These are phyloP conservation scores for Glaciozyma antarctica DNA, from an alignment of 768 basidiomycete species.

Conservation along the genomic window DNA sequence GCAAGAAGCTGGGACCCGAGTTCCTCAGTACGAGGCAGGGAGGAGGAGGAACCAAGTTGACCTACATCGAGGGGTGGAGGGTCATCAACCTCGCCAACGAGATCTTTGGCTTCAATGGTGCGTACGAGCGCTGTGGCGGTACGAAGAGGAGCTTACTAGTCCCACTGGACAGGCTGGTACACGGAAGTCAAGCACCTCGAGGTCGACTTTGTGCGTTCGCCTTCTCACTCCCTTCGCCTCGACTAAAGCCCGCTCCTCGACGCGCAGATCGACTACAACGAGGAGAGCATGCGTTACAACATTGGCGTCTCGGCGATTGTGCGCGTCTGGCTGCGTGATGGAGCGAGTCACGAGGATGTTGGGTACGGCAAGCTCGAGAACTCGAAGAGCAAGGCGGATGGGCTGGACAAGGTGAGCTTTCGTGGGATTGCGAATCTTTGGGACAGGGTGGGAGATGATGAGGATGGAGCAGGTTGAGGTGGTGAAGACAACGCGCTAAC, in stretches of 20 bases:
- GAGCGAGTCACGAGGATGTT: conserved; percentile 82
- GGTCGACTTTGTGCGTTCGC: conserved; percentile 38
- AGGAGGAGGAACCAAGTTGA: conserved; percentile 67
- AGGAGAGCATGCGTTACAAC: conserved; percentile 55
- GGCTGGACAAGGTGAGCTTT: conserved; percentile 72
- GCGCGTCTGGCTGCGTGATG: conserved; percentile 76
- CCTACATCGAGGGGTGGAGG: conserved; percentile 96
- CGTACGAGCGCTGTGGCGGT: background rate
- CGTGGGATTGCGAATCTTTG: background rate
- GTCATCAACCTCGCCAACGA: conserved; percentile 97
- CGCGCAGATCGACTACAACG: conserved; percentile 59
- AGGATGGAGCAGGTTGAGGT: no score
- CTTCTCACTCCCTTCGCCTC: background rate
- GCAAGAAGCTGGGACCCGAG: conserved; percentile 86
- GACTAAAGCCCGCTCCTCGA: background rate
- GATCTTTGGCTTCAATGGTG: conserved; percentile 95
- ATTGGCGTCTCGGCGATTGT: conserved; percentile 78
- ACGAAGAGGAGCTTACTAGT: background rate
- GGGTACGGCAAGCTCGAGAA: conserved; percentile 86
- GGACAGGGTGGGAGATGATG: no score
- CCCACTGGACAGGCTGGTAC: conserved; percentile 15
- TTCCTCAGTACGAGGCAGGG: conserved; percentile 81
- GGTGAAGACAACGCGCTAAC: background rate
- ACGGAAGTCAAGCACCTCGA: conserved; percentile 35
- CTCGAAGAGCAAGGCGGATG: conserved; percentile 68